A percentile compares a stretch with the other conserved stretches of the same genome.
phyloP scores from a whole-genome alignment of 306 rosid species.

The Abrus pulchellus region DNA sequence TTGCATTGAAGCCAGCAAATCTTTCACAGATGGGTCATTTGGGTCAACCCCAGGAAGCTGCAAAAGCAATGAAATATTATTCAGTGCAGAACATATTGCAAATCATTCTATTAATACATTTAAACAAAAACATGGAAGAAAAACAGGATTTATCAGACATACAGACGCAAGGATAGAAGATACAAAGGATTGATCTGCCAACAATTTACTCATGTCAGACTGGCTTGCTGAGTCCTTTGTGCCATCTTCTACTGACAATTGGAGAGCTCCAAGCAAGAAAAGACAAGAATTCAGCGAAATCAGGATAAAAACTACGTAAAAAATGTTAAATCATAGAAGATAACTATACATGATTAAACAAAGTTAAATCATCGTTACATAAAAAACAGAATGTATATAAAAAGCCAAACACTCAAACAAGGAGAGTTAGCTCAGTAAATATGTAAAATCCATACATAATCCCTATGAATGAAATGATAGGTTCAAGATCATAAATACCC shows the following conservation, averaged over 20 bases:
- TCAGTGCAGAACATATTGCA: conserved; percentile 16
- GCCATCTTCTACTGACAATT: conserved; percentile 79
- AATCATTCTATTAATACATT: conserved; percentile 37
- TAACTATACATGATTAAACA: conserved; percentile 15
- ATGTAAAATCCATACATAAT: background rate
- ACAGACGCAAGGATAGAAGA: conserved; percentile 95
- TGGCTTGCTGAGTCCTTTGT: conserved; percentile 71
- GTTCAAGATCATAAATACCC: conserved; percentile 4
- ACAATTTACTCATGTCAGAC: conserved; percentile 83
- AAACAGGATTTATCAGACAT: conserved; percentile 48
- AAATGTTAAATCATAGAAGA: conserved; percentile 9
- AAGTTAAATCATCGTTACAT: background rate
- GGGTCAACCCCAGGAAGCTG: conserved; percentile 99
- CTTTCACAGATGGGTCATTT: conserved; percentile 95
- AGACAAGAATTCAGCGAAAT: conserved; percentile 30
- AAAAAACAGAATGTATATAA: background rate
- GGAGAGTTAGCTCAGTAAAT: conserved; percentile 2
- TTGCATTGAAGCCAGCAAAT: conserved; percentile 97
- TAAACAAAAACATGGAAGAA: conserved; percentile 1
- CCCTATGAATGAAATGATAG: background rate
- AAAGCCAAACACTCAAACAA: background rate
- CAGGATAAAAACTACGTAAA: background rate
- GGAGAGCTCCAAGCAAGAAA: conserved; percentile 77
- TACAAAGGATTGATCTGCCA: conserved; percentile 95
- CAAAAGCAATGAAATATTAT: conserved; percentile 50